phyloP scores from a whole-genome alignment of 2,329 filamentous ascomycete species.

The Paecilomyces formosus region DNA sequence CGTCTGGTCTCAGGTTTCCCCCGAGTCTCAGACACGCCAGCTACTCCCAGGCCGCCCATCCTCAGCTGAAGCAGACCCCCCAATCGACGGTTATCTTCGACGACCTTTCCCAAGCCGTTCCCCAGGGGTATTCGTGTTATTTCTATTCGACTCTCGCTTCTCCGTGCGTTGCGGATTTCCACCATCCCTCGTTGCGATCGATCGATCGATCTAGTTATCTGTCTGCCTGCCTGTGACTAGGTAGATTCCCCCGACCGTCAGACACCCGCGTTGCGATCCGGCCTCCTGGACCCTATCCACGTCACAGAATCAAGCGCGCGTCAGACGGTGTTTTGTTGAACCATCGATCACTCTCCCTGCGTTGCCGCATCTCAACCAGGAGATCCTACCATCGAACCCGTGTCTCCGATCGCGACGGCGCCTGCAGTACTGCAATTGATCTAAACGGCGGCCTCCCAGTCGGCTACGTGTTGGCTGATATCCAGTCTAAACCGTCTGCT shows the following conservation, averaged over 20 bases:
- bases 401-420: background rate
- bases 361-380: background rate
- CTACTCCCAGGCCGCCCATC: background rate
- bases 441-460: background rate
- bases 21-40: background rate
- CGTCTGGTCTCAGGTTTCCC: background rate
- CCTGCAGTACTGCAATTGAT: background rate
- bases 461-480: background rate
- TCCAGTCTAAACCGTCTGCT: conserved; percentile 1
- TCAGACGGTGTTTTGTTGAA: background rate
- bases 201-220: background rate
- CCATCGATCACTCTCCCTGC: background rate
- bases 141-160: background rate
- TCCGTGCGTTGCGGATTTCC: background rate
- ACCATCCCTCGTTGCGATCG: background rate
- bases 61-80: background rate
- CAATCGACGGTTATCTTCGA: background rate
- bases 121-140: background rate
- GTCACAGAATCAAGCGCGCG: background rate
- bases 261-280: background rate
- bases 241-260: background rate
- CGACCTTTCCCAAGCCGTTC: background rate
- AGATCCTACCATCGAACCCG: background rate
- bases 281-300: background rate
- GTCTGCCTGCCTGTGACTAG: background rate